phyloP scores from a whole-genome alignment of 192 early-diverging fungal genomes.

The Coemansia guatemalensis region DNA sequence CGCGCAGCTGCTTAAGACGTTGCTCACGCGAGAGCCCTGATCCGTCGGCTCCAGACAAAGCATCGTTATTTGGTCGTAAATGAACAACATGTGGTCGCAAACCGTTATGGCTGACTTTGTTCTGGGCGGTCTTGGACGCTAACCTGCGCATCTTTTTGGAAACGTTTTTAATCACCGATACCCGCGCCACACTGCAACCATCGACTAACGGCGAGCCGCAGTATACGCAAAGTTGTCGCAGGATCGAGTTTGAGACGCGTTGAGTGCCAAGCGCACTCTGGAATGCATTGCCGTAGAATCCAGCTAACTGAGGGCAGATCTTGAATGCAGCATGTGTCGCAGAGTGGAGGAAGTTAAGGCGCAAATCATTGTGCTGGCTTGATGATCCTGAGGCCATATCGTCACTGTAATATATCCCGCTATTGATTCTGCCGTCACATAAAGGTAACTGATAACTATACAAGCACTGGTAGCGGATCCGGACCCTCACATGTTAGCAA shows the following conservation, averaged over 20 bases:
- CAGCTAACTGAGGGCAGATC: slow-evolving; percentile 48
- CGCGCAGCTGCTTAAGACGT: slow-evolving; percentile 5
- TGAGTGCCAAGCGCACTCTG: slow-evolving; percentile 18
- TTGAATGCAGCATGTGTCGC: slow-evolving; percentile 38
- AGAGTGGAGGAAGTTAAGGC: slow-evolving; percentile 35
- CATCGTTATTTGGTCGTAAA: slow-evolving; percentile 17
- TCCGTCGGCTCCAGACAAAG: no score
- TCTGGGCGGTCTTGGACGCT: not conserved
- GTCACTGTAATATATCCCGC: not conserved
- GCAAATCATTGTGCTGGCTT: slow-evolving; percentile 10
- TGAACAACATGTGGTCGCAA: slow-evolving; percentile 10
- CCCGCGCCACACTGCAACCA: slow-evolving; percentile 29
- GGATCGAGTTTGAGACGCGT: slow-evolving; percentile 17
- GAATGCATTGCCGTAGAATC: slow-evolving; percentile 42
- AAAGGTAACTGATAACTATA: no score
- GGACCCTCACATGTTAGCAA: no score
- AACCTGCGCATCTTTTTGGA: not conserved
- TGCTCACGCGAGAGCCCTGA: slow-evolving; percentile 5
- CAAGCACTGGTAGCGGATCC: no score
- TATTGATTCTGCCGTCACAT: no score
- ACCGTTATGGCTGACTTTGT: not conserved
- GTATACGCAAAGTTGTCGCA: slow-evolving; percentile 32
- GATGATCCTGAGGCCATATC: slow-evolving; percentile 16
- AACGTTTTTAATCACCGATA: slow-evolving; percentile 16
- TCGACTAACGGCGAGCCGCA: slow-evolving; percentile 47